Evolutionary conservation across 2,329 filamentous ascomycete genomes (phyloP), one percentile per base, ranked within the genome.

Genomic region (Beauveria pseudobassiana): DNA sequence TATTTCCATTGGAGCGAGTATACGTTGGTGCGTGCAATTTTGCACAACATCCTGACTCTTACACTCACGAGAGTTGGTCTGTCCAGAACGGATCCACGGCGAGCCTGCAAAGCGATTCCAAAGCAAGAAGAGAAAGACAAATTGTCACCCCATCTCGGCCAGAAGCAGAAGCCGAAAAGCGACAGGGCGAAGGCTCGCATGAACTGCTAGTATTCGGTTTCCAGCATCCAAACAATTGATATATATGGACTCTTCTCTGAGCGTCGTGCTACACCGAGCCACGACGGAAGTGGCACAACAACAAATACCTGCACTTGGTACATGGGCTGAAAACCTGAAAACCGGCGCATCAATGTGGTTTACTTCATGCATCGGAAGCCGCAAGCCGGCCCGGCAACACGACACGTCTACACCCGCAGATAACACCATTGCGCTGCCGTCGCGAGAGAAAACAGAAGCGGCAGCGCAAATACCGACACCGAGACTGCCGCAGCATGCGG

Each of bases 401-500:
- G 18, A 34, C 42, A 38, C 12, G 24, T 26, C 46, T 4, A 12
- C 30, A 6, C 8, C 54, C 1, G 24, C 30, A 24, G 18, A 20
- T 18, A 10, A 48, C 20, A 12, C 48, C 18, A 38, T 38, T 14
- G 22, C 20, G 1, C 5, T 22, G 40, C 40, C 54, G 10, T 26
- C 16, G 16, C 26, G 38, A 16, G 56, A 59, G 30, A 49, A 60
- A 8, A 14, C 9, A n/a, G 43, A 42, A 5, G 24, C 22, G 26
- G 12, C 49, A 28, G n/a, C 30, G 28, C 30, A 40, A 5, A 52
- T 7, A n/a, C 38, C 48, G n/a, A 50, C 12, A 5, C 62, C 46
- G 40, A 38, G 46, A 30, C 43, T 70, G 10, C 79, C 79, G 3
- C 74, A 68, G n/a, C 73, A 80, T 62, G 77, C 78, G 1, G 74